Conservation (phyloP, 2,329 filamentous ascomycete genomes). For the Aspergillus calidoustus region DNA sequence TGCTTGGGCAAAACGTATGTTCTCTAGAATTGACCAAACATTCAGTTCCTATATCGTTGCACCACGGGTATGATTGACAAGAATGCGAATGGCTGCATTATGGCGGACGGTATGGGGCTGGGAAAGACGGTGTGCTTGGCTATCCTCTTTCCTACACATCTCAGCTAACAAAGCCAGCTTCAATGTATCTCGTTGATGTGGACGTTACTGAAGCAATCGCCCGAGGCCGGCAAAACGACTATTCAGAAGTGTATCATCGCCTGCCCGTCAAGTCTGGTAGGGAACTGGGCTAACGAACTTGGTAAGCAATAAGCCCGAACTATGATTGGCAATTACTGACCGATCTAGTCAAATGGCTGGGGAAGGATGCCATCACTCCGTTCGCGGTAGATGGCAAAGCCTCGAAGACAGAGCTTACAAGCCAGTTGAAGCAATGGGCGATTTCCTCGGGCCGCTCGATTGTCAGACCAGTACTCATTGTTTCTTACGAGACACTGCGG, state of each 20-base stretch:
- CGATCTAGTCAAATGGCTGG: slow-evolving; percentile 80
- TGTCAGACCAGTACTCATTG: slow-evolving; percentile 90
- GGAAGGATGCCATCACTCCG: slow-evolving; percentile 84
- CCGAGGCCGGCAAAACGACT: slow-evolving; percentile 88
- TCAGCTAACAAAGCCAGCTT: slow-evolving; percentile 51
- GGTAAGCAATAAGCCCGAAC: slow-evolving; percentile 34
- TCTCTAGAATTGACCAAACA: neutral
- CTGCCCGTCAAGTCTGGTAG: slow-evolving; percentile 92
- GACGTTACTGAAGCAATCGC: slow-evolving; percentile 94
- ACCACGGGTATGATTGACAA: slow-evolving; percentile 94
- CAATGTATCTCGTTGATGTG: slow-evolving; percentile 97
- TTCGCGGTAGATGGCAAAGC: slow-evolving; percentile 98
- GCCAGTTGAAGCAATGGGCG: slow-evolving; percentile 92
- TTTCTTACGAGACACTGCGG: slow-evolving; percentile 94
- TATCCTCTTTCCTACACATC: neutral
- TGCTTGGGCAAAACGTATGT: neutral
- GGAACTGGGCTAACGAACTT: slow-evolving; percentile 97
- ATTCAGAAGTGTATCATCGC: slow-evolving; percentile 98
- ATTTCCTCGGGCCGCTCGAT: slow-evolving; percentile 88
- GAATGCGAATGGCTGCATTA: slow-evolving; percentile 95
- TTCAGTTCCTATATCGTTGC: slow-evolving; percentile 83
- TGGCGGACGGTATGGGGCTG: slow-evolving; percentile 99
- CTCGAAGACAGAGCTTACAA: slow-evolving; percentile 87
- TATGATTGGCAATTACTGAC: slow-evolving; percentile 24
- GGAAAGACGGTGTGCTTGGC: slow-evolving; percentile 72